These are phyloP conservation scores for Gynochthodes officinalis DNA, from an alignment of 257 asterid genomes.

Conservation along the genomic window DNA sequence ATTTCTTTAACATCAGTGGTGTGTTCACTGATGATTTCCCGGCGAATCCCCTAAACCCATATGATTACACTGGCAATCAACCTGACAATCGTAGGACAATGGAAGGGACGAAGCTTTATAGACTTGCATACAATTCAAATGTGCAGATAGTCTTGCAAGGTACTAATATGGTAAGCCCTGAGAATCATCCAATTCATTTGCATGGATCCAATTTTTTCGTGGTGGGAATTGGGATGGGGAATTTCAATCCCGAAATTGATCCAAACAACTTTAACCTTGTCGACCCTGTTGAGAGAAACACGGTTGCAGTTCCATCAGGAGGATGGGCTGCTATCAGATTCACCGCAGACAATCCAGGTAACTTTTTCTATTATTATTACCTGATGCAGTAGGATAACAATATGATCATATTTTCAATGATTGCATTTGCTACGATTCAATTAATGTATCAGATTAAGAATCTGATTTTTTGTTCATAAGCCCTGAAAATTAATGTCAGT, in stretches of 20 bases:
- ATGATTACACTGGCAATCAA: slow-evolving; percentile 44
- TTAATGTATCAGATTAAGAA: background rate
- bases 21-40: slow-evolving; percentile 60
- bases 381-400: background rate
- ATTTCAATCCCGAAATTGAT: slow-evolving; percentile 39
- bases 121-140: slow-evolving; percentile 43
- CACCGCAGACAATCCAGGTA: slow-evolving; percentile 60
- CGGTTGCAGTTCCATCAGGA: slow-evolving; percentile 49
- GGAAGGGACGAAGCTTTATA: slow-evolving; percentile 46
- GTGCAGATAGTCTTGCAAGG: slow-evolving; percentile 54
- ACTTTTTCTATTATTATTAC: background rate
- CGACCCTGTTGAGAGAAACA: slow-evolving; percentile 70
- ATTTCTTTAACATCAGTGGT: slow-evolving; percentile 47
- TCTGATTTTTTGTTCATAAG: no score
- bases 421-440: no score
- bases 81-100: slow-evolving; percentile 46
- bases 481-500: no score
- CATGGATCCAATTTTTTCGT: slow-evolving; percentile 56
- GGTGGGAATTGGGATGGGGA: slow-evolving; percentile 48
- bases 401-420: no score
- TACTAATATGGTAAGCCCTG: slow-evolving; percentile 51
- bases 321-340: slow-evolving; percentile 69
- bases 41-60: slow-evolving; percentile 33
- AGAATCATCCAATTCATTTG: slow-evolving; percentile 56
- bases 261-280: slow-evolving; percentile 40